phyloP scores from a whole-genome alignment of 2,329 filamentous ascomycete species.

The Bipolaris victoriae region DNA sequence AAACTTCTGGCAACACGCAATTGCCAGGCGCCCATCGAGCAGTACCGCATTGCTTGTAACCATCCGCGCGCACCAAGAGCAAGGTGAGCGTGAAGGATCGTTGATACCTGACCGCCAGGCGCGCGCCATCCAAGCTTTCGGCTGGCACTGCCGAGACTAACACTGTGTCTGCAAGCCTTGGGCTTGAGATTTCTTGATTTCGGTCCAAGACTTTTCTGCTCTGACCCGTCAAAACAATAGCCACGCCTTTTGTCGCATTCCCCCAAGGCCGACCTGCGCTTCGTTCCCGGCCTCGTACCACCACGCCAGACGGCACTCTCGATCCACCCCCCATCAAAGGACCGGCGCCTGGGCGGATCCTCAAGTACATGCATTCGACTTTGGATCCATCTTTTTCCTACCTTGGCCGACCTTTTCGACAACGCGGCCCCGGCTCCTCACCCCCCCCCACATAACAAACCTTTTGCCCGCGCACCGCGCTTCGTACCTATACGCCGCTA shows the following conservation, averaged over 20 bases:
- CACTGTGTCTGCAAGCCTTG: constrained; percentile 8
- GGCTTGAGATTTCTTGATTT: constrained; percentile 11
- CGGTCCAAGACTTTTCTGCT: not conserved
- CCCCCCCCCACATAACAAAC: constrained; percentile 36
- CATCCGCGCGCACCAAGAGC: constrained; percentile 1
- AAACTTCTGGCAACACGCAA: not conserved
- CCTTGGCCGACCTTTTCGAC: constrained; percentile 25
- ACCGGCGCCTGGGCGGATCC: constrained; percentile 59
- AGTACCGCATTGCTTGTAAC: not conserved
- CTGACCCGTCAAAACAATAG: constrained; percentile 2
- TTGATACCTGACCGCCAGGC: constrained; percentile 6
- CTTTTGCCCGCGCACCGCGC: constrained; percentile 1
- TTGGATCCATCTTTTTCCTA: constrained; percentile 25
- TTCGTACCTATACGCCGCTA: not conserved
- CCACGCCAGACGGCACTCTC: constrained; percentile 23
- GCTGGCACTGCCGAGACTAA: constrained; percentile 9
- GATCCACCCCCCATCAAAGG: constrained; percentile 34
- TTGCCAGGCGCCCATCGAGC: not conserved
- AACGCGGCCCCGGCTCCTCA: constrained; percentile 27
- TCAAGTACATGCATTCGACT: constrained; percentile 54
- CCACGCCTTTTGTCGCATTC: not conserved
- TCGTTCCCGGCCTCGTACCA: constrained; percentile 14
- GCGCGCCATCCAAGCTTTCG: constrained; percentile 15
- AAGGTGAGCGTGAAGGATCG: not conserved
- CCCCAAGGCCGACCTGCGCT: constrained; percentile 5